Conservation (phyloP, 2,329 filamentous ascomycete genomes). For the Emericellopsis cladophorae region DNA sequence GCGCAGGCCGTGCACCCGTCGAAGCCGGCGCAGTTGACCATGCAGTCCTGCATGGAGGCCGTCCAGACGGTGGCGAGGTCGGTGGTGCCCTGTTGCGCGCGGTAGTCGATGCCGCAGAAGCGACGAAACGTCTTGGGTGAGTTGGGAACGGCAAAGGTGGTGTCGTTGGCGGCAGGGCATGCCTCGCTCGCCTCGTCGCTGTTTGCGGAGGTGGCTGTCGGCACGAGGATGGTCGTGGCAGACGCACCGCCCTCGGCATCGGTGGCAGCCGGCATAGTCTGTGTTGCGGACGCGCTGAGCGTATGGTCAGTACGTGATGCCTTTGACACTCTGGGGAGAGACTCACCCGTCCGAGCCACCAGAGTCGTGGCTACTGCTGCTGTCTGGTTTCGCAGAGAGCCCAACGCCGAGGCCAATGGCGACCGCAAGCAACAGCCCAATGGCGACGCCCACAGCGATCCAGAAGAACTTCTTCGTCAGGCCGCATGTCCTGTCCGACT, state of each 20-base stretch:
- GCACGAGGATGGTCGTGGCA: conserved; percentile 3
- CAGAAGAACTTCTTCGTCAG: conserved; percentile 20
- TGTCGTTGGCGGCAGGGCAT: conserved; percentile 30
- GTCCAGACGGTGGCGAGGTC: conserved; percentile 22
- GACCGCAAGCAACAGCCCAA: conserved; percentile 20
- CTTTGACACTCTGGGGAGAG: too few species aligned
- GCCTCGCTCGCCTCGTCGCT: conserved; percentile 12
- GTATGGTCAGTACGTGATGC: too few species aligned
- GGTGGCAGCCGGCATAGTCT: background rate
- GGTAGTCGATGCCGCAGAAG: conserved; percentile 32
- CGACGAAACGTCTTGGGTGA: conserved; percentile 27
- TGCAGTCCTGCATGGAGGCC: conserved; percentile 27
- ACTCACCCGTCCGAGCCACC: background rate
- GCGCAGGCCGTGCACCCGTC: conserved; percentile 26
- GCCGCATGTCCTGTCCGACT: conserved; percentile 8
- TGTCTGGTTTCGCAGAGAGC: conserved; percentile 2
- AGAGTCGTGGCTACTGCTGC: background rate
- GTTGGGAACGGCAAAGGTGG: conserved; percentile 25
- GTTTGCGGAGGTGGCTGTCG: conserved; percentile 6
- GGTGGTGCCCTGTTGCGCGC: conserved; percentile 12
- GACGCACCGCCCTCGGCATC: too few species aligned
- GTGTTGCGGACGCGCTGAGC: too few species aligned
- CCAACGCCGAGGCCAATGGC: conserved; percentile 24
- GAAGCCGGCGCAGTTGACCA: conserved; percentile 27
- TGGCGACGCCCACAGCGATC: conserved; percentile 14